Base-by-base conservation (phyloP, 805 yeast genomes). In the Saturnispora sekii region DNA sequence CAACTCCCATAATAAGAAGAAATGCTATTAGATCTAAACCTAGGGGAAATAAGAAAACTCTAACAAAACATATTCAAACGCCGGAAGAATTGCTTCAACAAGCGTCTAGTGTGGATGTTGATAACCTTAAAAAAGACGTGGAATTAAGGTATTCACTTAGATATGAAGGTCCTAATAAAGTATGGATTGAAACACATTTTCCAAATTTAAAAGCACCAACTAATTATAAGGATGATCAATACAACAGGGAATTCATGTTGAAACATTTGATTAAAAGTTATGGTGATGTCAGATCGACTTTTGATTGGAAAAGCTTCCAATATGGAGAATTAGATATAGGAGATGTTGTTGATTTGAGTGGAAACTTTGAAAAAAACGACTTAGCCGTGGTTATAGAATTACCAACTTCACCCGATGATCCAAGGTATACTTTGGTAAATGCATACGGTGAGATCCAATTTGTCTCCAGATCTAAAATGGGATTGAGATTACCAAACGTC, bases 301-400 rank as follows among this genome's bases (percentile, higher is more conserved):
- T 56, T 5, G 31, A 35, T 2, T 52, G 60, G 36, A 21, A 46
- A 15, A 58, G 57, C 31, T 44, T 62, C 5, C 57, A 59, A 34
- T 54, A 51, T 31, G 43, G 39, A 2, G 63, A 59, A 38, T 39
- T 77, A 12, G 51, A 64, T 7, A 63, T 77, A 3, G 89, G 90
- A 38, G 89, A 83, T 58, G 63, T 81, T 39, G 87, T 81, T 4
- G 73, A 77, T 14, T 56, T 81, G 14, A 63, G 66, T 11, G 60
- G 64, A 1, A 66, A 60, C 6, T 55, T 68, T 39, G 63, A 70
- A 41, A 68, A 67, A 33, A 63, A 71, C 4, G 71, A 69, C 41
- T 61, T 81, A 15, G 72, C 74, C 26, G 72, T 81, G 41, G 70
- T 83, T 31, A 77, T 72, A 1, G 73, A 68, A 21, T 59, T 74